These are phyloP conservation scores for Moniliophthora roreri DNA, from an alignment of 1,284 basidiomycete genomes.

Conservation along the genomic window DNA sequence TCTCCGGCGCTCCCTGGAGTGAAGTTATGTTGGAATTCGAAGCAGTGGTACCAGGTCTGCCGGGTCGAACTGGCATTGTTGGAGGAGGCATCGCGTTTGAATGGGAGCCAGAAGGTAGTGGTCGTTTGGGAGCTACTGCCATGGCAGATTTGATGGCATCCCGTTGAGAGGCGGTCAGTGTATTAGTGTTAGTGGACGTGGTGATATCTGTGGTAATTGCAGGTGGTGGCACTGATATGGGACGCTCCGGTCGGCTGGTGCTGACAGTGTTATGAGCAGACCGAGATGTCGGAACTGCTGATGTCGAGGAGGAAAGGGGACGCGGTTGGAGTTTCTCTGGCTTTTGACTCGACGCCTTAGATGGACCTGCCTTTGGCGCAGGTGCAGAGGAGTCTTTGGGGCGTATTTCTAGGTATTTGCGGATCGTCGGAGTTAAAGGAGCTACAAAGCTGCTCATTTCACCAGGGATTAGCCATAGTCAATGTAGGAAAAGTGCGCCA, in stretches of 20 bases:
- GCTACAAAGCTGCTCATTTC: slow-evolving; percentile 58
- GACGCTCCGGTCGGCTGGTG: background rate
- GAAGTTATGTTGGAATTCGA: background rate
- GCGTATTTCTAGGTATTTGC: slow-evolving; percentile 72
- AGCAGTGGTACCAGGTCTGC: background rate
- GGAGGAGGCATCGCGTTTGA: slow-evolving; percentile 4
- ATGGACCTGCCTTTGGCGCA: background rate
- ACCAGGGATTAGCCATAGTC: slow-evolving; percentile 12
- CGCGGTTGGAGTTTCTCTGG: slow-evolving; percentile 18
- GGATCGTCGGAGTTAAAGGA: slow-evolving; percentile 74
- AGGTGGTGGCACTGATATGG: background rate
- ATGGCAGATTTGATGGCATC: slow-evolving; percentile 5
- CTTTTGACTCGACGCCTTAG: slow-evolving; percentile 18
- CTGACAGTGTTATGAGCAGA: background rate
- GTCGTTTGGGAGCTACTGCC: background rate
- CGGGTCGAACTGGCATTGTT: background rate
- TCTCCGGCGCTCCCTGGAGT: background rate
- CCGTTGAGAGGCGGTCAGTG: slow-evolving; percentile 2
- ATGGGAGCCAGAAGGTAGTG: background rate
- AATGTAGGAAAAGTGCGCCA: slow-evolving; percentile 17
- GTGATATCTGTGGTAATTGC: background rate
- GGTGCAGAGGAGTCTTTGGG: slow-evolving; percentile 20
- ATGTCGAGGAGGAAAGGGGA: slow-evolving; percentile 5
- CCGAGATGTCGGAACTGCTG: background rate
- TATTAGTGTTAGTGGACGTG: background rate